Evolutionary conservation across 352 stramenopile species (phyloP), one percentile per base, ranked within the genome.

Genomic region (Thalassiosira oceanica): DNA sequence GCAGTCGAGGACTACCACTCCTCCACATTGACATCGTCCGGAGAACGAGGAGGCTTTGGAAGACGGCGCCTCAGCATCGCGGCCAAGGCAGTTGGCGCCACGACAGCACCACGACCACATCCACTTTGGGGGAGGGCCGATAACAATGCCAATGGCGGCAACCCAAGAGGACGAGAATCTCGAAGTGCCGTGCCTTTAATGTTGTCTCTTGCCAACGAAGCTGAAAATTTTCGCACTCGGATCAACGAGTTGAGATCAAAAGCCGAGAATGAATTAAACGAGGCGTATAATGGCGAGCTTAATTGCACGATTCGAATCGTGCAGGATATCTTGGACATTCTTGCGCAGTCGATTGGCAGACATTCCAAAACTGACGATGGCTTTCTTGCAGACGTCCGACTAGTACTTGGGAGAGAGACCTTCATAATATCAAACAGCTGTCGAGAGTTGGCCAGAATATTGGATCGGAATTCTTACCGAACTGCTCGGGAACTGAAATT

Each of bases 401-500:
- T 53, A 24, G 52, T 77, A 52, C 35, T 77, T 21, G 66, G 66
- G 13, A 31, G 57, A 28, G 66, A 77, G 31, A 77, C 66, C 20
- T 44, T 21, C 24, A 23, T 77, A 13, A 62, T 77, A 15, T 20
- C 61, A 43, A 49, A 73, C 23, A 84, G 39, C 20, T 83, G 46
- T 24, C 53, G 36, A 49, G 65, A 74, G 27, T 36, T 61, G 35
- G 58, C 31, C 49, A 43, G 51, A 15, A 64, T 60, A 49, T 78
- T 55, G 57, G 73, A 61, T 42, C 28, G 52, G 8, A 67, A 78
- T 55, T 35, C 35, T 7, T 77, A 72, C 15, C 33, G 54, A 5
- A 86, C 76, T 18, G 62, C 65, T 36, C 43, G 79, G 45, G 79
- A 87, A 26, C 41, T 88, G 27, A 53, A 68, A 10, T 42, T 90